Conservation (phyloP, 495 filamentous ascomycete species). For the Neurospora sp. region DNA sequence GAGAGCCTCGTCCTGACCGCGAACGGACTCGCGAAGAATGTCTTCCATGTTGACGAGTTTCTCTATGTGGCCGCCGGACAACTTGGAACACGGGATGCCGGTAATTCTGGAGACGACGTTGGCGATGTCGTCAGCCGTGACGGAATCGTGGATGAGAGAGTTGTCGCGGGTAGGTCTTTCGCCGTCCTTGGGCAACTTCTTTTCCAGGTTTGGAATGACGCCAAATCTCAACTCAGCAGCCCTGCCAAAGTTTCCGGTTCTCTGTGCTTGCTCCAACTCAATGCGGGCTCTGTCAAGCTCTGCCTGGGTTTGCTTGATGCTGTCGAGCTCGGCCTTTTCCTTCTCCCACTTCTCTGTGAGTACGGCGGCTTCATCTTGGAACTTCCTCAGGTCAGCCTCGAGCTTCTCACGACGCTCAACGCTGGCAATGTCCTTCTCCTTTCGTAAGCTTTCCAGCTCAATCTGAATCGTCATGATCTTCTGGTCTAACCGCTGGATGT, state of each 20-base stretch:
- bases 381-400: constrained; percentile 59
- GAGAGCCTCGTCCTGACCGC: constrained; percentile 90
- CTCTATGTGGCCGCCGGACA: constrained; percentile 86
- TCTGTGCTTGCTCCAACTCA: constrained; percentile 78
- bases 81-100: constrained; percentile 82
- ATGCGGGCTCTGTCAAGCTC: constrained; percentile 74
- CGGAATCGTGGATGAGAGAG: constrained; percentile 79
- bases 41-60: constrained; percentile 95
- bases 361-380: constrained; percentile 55
- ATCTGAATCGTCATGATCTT: constrained; percentile 97
- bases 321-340: constrained; percentile 73
- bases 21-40: constrained; percentile 68
- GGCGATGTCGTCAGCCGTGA: constrained; percentile 88
- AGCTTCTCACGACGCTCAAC: constrained; percentile 82
- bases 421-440: constrained; percentile 83
- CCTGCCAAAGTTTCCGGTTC: constrained; percentile 81
- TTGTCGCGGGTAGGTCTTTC: constrained; percentile 34
- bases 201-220: constrained; percentile 69
- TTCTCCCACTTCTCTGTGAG: constrained; percentile 81
- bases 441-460: constrained; percentile 88
- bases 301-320: constrained; percentile 74
- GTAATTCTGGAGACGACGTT: constrained; percentile 83
- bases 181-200: constrained; percentile 68
- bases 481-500: constrained; percentile 81
- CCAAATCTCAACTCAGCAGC: constrained; percentile 84